phyloP scores from a whole-genome alignment of 306 rosid species.

The Datisca glomerata region DNA sequence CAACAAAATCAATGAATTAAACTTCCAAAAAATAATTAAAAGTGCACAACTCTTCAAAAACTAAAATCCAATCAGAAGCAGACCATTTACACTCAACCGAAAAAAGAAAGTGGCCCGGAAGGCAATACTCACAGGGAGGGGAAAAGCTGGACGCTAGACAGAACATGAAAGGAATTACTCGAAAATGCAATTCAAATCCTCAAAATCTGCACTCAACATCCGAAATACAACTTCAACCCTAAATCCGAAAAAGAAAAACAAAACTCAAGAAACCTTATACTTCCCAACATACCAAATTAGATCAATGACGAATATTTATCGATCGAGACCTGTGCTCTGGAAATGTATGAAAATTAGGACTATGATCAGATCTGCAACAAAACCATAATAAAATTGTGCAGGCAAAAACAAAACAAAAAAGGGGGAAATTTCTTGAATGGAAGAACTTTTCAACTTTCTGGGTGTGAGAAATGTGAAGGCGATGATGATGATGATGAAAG shows the following conservation, averaged over 20 bases:
- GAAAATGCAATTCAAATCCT: constrained; percentile 24
- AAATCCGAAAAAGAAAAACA: background rate
- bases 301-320: background rate
- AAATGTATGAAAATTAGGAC: constrained; percentile 12
- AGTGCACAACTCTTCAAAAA: background rate
- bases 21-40: constrained; percentile 3
- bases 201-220: constrained; percentile 22
- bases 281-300: constrained; percentile 10
- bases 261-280: constrained; percentile 1
- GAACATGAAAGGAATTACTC: constrained; percentile 47
- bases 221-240: constrained; percentile 11
- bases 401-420: too few species aligned
- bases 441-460: too few species aligned
- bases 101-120: background rate
- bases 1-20: background rate
- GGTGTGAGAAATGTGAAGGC: too few species aligned
- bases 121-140: constrained; percentile 43
- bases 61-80: background rate
- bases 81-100: background rate
- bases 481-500: too few species aligned
- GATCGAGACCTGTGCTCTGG: constrained; percentile 24
- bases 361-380: constrained; percentile 61
- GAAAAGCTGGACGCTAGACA: constrained; percentile 40
- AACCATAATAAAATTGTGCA: too few species aligned
- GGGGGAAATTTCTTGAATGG: too few species aligned